Evolutionary conservation across 1,139 yeast species (phyloP).

Genomic region (Protomyces inouyei): DNA sequence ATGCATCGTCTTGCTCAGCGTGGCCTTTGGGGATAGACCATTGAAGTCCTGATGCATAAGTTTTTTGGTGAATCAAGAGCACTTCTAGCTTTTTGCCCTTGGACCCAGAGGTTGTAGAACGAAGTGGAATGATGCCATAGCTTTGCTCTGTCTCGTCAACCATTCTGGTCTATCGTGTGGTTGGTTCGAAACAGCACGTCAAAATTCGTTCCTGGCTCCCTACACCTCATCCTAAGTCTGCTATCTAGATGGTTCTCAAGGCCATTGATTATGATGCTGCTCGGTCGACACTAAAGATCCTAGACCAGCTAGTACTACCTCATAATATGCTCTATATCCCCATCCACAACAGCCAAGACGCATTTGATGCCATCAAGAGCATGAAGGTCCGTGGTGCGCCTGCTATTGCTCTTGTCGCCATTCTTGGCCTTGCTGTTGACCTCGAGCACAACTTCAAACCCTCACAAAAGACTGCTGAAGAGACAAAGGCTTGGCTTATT

Average conservation of each 20-base stretch:
- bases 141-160: not conserved
- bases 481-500: conserved; percentile 34
- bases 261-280: conserved; percentile 34
- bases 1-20: not conserved
- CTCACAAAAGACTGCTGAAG: conserved; percentile 20
- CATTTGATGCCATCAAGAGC: conserved; percentile 69
- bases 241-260: conserved; percentile 19
- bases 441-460: conserved; percentile 35
- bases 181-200: not conserved
- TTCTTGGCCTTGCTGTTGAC: conserved; percentile 76
- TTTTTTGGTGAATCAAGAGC: not conserved
- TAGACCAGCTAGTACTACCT: conserved; percentile 81
- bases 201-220: not conserved
- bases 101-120: not conserved
- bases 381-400: conserved; percentile 99
- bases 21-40: not conserved
- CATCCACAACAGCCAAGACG: conserved; percentile 61
- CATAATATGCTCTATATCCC: conserved; percentile 65
- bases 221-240: not conserved
- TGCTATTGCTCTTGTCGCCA: conserved; percentile 93
- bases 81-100: not conserved
- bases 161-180: not conserved
- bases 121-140: not conserved
- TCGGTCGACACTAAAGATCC: conserved; percentile 48
- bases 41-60: not conserved